A percentile compares a stretch with the other conserved stretches of the same genome.
Conservation (phyloP, 768 basidiomycete genomes). For the Leccinum rimulosum region DNA sequence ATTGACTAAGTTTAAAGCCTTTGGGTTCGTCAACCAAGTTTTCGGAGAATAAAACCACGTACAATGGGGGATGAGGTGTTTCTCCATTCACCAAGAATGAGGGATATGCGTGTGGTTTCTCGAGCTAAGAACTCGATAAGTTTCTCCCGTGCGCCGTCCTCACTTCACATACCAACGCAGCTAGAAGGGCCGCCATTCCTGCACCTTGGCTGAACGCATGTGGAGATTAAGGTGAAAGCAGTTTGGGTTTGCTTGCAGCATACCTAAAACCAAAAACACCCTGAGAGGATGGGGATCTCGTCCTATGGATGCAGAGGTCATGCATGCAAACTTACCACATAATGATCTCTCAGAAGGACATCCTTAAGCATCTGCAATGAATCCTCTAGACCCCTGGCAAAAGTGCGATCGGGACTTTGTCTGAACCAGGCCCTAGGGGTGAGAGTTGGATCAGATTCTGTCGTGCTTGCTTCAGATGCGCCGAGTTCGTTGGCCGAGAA, state of each 20-base stretch:
- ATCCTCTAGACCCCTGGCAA: constrained; percentile 55
- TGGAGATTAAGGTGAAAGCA: constrained; percentile 4
- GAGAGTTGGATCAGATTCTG: constrained; percentile 46
- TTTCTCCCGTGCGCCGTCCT: not conserved
- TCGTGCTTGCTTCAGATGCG: constrained; percentile 34
- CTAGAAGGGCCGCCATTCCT: constrained; percentile 65
- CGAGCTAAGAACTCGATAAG: constrained; percentile 40
- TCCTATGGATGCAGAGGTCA: not conserved
- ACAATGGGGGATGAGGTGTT: constrained; percentile 77
- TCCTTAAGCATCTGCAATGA: constrained; percentile 54
- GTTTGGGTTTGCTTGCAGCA: not conserved
- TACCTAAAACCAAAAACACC: constrained; percentile 82
- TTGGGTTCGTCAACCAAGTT: not conserved
- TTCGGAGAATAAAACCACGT: constrained; percentile 20
- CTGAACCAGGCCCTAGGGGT: constrained; percentile 75
- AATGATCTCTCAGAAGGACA: constrained; percentile 53
- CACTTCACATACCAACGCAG: constrained; percentile 57
- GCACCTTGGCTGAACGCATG: constrained; percentile 64
- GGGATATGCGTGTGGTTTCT: constrained; percentile 50
- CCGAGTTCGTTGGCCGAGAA: constrained; percentile 32
- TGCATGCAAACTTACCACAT: constrained; percentile 50
- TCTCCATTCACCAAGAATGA: constrained; percentile 62
- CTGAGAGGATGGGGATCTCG: constrained; percentile 33
- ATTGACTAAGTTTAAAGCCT: constrained; percentile 45
- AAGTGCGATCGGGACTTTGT: constrained; percentile 48